These are phyloP conservation scores for Schizophyllum commune DNA, from an alignment of 1,284 basidiomycete genomes.

Conservation along the genomic window DNA sequence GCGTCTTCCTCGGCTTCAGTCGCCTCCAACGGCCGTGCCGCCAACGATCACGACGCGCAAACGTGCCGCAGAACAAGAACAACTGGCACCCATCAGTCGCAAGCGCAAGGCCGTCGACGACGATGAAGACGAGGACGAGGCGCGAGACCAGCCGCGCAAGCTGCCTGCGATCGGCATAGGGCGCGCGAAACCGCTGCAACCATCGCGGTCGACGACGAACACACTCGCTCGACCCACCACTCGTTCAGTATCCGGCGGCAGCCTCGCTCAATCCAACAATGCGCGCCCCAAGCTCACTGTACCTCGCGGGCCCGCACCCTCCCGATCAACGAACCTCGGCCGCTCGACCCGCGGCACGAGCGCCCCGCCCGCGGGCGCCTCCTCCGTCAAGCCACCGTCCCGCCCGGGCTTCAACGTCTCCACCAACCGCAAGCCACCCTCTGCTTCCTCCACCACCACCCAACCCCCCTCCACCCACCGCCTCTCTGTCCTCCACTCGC, in stretches of 20 bases:
- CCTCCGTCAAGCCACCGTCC: not conserved
- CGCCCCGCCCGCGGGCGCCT: no score
- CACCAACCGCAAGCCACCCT: constrained; percentile 3
- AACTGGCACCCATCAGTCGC: not conserved
- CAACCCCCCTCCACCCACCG: not conserved
- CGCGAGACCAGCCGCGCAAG: not conserved
- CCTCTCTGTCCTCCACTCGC: not conserved
- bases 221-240: not conserved
- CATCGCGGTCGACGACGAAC: not conserved
- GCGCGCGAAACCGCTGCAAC: not conserved
- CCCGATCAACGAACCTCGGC: not conserved
- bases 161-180: not conserved
- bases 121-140: not conserved
- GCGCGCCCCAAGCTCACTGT: not conserved
- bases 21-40: not conserved
- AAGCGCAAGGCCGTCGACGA: not conserved
- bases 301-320: no score
- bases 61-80: not conserved
- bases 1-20: not conserved
- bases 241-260: not conserved
- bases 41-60: not conserved
- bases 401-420: not conserved
- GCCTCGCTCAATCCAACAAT: not conserved
- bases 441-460: constrained; percentile 5
- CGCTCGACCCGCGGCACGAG: not conserved